Percentiles rank a stretch among this genome's conserved stretches.
phyloP scores from a whole-genome alignment of 163 green algal genomes.

The Chloroidium sp. region DNA sequence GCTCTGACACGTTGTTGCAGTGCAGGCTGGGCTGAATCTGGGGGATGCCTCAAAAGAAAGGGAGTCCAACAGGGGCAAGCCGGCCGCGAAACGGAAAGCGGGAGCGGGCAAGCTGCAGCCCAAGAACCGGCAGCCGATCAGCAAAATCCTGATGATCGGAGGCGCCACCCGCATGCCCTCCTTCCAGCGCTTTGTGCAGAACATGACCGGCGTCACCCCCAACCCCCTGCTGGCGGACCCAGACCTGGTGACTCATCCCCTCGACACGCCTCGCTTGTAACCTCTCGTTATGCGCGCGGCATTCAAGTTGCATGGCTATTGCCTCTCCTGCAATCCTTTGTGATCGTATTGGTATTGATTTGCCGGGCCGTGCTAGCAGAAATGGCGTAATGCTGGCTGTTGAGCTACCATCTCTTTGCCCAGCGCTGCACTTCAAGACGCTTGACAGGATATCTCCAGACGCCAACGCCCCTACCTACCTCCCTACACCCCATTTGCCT shows the following conservation, averaged over 20 bases:
- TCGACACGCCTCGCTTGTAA: neutral
- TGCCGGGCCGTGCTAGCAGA: neutral
- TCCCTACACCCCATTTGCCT: neutral
- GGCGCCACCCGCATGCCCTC: conserved; percentile 78
- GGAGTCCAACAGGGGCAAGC: conserved; percentile 7
- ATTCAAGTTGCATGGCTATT: neutral
- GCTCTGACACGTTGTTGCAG: conserved; percentile 10
- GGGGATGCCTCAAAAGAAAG: conserved; percentile 28
- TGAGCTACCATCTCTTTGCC: neutral
- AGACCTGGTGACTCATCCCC: conserved; percentile 37
- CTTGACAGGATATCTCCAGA: too few relatives aligned
- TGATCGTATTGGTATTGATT: too few relatives aligned
- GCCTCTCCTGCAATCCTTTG: neutral
- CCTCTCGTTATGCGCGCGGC: neutral
- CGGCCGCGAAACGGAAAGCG: neutral
- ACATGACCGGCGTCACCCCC: conserved; percentile 75
- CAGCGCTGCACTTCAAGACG: neutral
- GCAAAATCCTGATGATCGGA: conserved; percentile 76
- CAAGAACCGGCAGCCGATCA: conserved; percentile 40
- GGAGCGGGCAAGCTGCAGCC: conserved; percentile 31
- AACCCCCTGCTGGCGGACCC: conserved; percentile 48
- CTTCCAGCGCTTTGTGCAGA: conserved; percentile 65
- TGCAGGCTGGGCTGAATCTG: conserved; percentile 72
- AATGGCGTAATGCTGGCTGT: neutral
- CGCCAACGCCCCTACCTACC: too few relatives aligned